These are phyloP conservation scores for Coccomyxa subellipsoidea DNA, from an alignment of 163 green algal species.

Conservation along the genomic window DNA sequence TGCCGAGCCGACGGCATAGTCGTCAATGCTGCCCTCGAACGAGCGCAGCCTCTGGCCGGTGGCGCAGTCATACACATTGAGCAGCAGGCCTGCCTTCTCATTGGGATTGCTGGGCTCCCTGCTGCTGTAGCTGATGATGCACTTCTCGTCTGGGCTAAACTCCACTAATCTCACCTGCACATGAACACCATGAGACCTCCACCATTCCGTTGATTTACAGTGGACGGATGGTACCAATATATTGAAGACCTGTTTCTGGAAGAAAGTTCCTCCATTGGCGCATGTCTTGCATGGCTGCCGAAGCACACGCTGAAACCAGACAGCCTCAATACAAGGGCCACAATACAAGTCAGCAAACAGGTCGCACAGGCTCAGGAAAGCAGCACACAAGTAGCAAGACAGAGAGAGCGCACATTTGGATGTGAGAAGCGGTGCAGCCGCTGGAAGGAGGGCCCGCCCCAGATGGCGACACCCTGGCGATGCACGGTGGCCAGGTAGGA, in stretches of 20 bases:
- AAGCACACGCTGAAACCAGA: too few relatives aligned
- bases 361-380: too few relatives aligned
- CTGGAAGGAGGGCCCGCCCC: constrained; percentile 78
- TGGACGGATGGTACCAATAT: too few relatives aligned
- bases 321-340: too few relatives aligned
- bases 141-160: constrained; percentile 88
- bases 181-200: too few relatives aligned
- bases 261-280: too few relatives aligned
- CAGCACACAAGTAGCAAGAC: too few relatives aligned
- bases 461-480: constrained; percentile 85
- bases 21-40: constrained; percentile 75
- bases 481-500: constrained; percentile 78
- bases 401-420: constrained; percentile 21
- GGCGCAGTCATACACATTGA: constrained; percentile 81
- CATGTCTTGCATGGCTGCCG: too few relatives aligned
- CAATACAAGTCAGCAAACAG: too few relatives aligned
- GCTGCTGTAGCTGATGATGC: constrained; percentile 78
- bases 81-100: constrained; percentile 50
- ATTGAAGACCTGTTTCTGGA: too few relatives aligned
- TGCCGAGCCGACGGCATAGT: constrained; percentile 53
- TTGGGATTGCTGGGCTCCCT: constrained; percentile 52
- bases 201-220: not conserved
- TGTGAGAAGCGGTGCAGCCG: constrained; percentile 73
- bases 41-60: constrained; percentile 79
- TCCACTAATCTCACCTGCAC: constrained; percentile 67